These are phyloP conservation scores for Teunomyces lycoperdinae DNA, from an alignment of 805 yeast species.

Conservation along the genomic window DNA sequence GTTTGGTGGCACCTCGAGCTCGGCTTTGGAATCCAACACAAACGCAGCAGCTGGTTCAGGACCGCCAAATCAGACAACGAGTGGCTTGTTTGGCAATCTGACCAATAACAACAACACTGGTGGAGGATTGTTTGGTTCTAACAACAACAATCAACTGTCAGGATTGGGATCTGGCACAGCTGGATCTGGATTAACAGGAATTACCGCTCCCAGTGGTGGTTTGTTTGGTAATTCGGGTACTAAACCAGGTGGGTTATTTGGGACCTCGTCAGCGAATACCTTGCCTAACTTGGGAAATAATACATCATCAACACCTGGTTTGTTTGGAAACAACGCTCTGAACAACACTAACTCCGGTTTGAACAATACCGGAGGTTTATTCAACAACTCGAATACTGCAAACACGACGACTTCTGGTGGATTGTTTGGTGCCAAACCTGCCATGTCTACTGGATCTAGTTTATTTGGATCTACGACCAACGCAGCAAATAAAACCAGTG, in stretches of 20 bases:
- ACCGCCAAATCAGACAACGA: constrained; percentile 15
- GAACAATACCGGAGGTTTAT: neutral
- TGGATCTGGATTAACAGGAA: constrained; percentile 12
- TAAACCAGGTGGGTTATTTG: constrained; percentile 17
- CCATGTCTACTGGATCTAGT: constrained; percentile 13
- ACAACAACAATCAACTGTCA: constrained; percentile 1
- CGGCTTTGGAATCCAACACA: constrained; percentile 10
- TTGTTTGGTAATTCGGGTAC: constrained; percentile 19
- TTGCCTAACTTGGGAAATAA: neutral
- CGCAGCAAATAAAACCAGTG: constrained; percentile 1
- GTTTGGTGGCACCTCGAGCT: constrained; percentile 13
- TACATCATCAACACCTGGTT: constrained; percentile 3
- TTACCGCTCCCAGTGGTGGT: constrained; percentile 13
- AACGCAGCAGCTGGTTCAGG: constrained; percentile 10
- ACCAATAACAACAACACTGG: constrained; percentile 4
- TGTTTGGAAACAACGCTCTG: constrained; percentile 18
- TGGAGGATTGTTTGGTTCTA: constrained; percentile 3
- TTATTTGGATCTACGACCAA: constrained; percentile 17
- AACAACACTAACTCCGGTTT: neutral
- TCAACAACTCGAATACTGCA: neutral
- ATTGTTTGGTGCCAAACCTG: neutral
- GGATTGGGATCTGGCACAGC: constrained; percentile 3
- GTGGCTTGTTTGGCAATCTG: constrained; percentile 5
- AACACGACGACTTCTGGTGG: neutral
- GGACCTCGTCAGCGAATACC: constrained; percentile 8